Evolutionary conservation across 1,284 basidiomycete genomes (phyloP), one percentile per base, ranked within the genome.

Genomic region (Ganoderma sinense): DNA sequence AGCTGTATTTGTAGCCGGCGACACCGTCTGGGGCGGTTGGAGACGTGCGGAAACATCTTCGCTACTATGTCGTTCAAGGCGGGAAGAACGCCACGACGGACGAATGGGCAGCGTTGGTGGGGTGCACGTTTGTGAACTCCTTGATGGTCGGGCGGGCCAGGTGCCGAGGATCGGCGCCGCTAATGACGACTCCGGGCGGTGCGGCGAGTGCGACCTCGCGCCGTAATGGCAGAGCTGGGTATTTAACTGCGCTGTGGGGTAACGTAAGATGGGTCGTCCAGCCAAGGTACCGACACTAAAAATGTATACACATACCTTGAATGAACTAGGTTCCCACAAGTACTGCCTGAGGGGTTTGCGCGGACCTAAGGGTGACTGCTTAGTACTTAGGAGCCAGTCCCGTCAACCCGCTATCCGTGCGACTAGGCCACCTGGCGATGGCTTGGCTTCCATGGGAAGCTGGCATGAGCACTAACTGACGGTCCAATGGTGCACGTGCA

Each of bases 71-170:
- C 40, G 13, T 58, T 16, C 7, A 39, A 26, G 31, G 33, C 36
- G 23, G 20, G 20, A 31, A 53, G 14, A 13, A 11, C 23, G 5
- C 2, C 23, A 40, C 26, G 36, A 31, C 11, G 45, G 58, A 45
- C 71, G 68, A 72, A 72, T 72, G 48, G 55, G 62, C 39, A 41
- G 8, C 20, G 26, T 10, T 11, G 26, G 48, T 14, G 7, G 43
- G 62, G 64, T 68, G 51, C 70, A 71, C 70, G 70, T 71, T 71
- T 56, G 51, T 69, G 65, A 55, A 56, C 33, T 45, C 10, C 18
- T 45, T 39, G 55, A 40, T 36, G 13, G 31, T 51, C 59, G 26
- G 33, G 40, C 36, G 36, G 36, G 61, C 33, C 56, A 51, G 40
- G 14, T 41, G 64, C 69, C 69, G 65, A 66, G 18, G 43, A 16